Evolutionary conservation across 805 yeast genomes (phyloP).

Genomic region (Candida khao-thaluensis): DNA sequence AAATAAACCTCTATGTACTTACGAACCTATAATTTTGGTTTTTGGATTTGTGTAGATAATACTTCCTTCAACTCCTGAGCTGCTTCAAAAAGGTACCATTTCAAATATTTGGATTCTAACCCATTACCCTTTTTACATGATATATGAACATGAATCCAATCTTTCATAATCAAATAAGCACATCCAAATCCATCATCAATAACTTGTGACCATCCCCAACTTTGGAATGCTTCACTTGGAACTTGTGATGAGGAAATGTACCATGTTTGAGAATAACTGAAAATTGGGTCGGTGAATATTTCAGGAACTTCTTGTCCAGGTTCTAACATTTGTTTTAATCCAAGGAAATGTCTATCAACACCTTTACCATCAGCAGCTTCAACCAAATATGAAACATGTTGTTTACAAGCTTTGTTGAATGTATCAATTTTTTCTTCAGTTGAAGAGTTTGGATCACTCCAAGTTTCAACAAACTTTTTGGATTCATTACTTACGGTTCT

Average conservation of each 20-base stretch:
- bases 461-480: constrained; percentile 65
- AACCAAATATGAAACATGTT: constrained; percentile 72
- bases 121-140: constrained; percentile 66
- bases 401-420: constrained; percentile 67
- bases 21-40: constrained; percentile 42
- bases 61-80: constrained; percentile 79
- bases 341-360: constrained; percentile 91
- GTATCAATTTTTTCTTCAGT: constrained; percentile 59
- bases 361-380: constrained; percentile 85
- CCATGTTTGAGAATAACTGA: constrained; percentile 79
- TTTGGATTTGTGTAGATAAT: constrained; percentile 43
- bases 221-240: constrained; percentile 75
- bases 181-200: constrained; percentile 90
- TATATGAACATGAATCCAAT: constrained; percentile 83
- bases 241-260: constrained; percentile 85
- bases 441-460: constrained; percentile 57
- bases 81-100: constrained; percentile 67
- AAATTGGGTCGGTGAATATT: constrained; percentile 74
- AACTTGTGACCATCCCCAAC: constrained; percentile 96
- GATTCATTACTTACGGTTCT: constrained; percentile 78
- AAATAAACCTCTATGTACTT: no score
- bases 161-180: constrained; percentile 87
- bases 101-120: constrained; percentile 56
- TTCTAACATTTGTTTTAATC: constrained; percentile 69
- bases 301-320: constrained; percentile 62